Conservation (phyloP, 352 stramenopile genomes). For the Pythium monospermum region DNA sequence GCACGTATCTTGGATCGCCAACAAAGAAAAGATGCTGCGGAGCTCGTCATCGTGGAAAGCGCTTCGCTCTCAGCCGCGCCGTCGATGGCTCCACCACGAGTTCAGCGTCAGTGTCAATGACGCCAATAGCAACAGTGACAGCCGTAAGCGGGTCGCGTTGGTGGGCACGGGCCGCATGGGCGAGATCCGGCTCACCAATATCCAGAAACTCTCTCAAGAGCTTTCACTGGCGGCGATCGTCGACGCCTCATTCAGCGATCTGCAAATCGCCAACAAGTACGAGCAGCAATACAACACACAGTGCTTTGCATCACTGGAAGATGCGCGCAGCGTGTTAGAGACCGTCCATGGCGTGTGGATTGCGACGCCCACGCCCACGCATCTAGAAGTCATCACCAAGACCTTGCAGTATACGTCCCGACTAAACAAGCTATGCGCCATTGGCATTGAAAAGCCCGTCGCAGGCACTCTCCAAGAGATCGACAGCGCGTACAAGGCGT, state of each 20-base stretch:
- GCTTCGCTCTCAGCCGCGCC: too few species aligned
- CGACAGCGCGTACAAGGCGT: conserved; percentile 51
- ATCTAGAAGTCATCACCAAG: conserved; percentile 46
- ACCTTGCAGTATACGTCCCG: conserved; percentile 8
- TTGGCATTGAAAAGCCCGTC: conserved; percentile 78
- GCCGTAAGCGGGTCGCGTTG: conserved; percentile 47
- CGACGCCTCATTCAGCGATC: conserved; percentile 31
- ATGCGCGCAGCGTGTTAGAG: conserved; percentile 23
- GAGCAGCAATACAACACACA: conserved; percentile 39
- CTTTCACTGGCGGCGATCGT: conserved; percentile 60
- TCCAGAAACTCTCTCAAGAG: conserved; percentile 41
- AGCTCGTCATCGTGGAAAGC: too few species aligned
- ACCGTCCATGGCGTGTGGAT: conserved; percentile 62
- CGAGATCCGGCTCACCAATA: conserved; percentile 52
- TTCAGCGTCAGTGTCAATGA: too few species aligned
- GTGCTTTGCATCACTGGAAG: conserved; percentile 33
- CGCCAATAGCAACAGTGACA: not conserved
- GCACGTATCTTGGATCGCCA: too few species aligned
- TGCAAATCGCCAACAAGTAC: conserved; percentile 16
- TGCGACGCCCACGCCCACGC: conserved; percentile 67
- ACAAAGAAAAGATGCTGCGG: too few species aligned
- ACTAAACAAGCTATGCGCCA: conserved; percentile 28
- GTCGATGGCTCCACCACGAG: too few species aligned
- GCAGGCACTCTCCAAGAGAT: conserved; percentile 50
- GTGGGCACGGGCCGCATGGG: conserved; percentile 76